phyloP scores from a whole-genome alignment of 345 rosid genomes.

The Ceriops decandra region DNA sequence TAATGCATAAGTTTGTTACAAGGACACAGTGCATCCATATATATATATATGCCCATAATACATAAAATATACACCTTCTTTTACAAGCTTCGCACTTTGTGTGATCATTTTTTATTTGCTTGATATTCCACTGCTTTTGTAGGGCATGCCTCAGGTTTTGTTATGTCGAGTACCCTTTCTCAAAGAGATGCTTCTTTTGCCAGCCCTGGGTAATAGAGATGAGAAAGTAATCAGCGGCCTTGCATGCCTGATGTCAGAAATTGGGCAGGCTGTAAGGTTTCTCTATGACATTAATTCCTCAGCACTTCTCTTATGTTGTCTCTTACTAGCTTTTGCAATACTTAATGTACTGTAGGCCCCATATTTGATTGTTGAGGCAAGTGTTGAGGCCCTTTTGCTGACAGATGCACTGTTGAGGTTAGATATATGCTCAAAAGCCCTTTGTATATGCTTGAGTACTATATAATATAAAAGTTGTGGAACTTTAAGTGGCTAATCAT shows the following conservation, averaged over 20 bases:
- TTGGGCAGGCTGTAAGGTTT: slow-evolving; percentile 89
- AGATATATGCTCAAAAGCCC: slow-evolving; percentile 8
- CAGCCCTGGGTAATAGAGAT: slow-evolving; percentile 71
- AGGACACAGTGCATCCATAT: no score
- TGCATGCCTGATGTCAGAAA: slow-evolving; percentile 84
- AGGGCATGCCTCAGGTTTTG: slow-evolving; percentile 89
- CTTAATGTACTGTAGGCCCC: slow-evolving; percentile 59
- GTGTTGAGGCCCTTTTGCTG: slow-evolving; percentile 68
- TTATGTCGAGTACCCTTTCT: slow-evolving; percentile 70
- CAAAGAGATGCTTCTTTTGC: slow-evolving; percentile 70
- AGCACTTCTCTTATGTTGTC: not conserved
- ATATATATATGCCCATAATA: no score
- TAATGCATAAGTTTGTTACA: no score
- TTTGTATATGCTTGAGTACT: not conserved
- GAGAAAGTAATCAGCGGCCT: slow-evolving; percentile 77
- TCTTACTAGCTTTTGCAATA: slow-evolving; percentile 14
- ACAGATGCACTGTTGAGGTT: slow-evolving; percentile 81
- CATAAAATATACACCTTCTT: no score
- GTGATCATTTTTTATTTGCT: not conserved
- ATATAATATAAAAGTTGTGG: not conserved
- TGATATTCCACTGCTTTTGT: slow-evolving; percentile 29
- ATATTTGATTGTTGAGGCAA: slow-evolving; percentile 76
- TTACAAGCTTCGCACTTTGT: not conserved
- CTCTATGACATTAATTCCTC: slow-evolving; percentile 11
- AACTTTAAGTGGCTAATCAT: no score